Evolutionary conservation across 768 basidiomycete species (phyloP).

Genomic region (Suillus ampliporus): DNA sequence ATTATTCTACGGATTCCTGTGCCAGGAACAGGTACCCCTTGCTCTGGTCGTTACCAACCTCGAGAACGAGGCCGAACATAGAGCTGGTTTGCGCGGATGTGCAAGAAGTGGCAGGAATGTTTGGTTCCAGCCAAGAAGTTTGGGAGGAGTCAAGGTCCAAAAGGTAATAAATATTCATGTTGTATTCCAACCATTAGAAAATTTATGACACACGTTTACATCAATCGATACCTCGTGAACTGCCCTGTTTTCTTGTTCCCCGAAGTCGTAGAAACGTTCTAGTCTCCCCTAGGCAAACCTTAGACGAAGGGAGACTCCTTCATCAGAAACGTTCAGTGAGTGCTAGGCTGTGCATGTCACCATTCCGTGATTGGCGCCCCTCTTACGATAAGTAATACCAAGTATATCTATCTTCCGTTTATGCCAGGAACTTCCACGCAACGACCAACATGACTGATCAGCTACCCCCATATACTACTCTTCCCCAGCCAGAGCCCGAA

Average conservation of each 20-base stretch:
- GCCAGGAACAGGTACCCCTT: constrained; percentile 37
- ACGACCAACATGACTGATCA: constrained; percentile 57
- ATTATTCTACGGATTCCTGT: constrained; percentile 40
- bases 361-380: neutral
- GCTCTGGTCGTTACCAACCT: constrained; percentile 41
- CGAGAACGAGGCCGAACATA: constrained; percentile 42
- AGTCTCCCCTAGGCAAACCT: too few relatives aligned
- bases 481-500: constrained; percentile 39
- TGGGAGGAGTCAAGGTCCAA: too few relatives aligned
- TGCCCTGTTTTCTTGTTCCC: too few relatives aligned
- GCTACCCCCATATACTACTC: constrained; percentile 65
- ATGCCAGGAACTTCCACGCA: neutral
- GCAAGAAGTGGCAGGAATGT: neutral
- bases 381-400: neutral
- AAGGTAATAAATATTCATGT: too few relatives aligned
- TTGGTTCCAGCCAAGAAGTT: constrained; percentile 3
- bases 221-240: too few relatives aligned
- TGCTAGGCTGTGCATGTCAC: neutral
- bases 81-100: constrained; percentile 20
- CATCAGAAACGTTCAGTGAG: too few relatives aligned
- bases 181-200: too few relatives aligned
- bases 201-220: too few relatives aligned
- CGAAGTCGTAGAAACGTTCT: too few relatives aligned
- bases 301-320: too few relatives aligned
- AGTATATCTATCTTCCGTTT: neutral